Base-by-base conservation (phyloP, 768 basidiomycete genomes). In the Mycena pura region DNA sequence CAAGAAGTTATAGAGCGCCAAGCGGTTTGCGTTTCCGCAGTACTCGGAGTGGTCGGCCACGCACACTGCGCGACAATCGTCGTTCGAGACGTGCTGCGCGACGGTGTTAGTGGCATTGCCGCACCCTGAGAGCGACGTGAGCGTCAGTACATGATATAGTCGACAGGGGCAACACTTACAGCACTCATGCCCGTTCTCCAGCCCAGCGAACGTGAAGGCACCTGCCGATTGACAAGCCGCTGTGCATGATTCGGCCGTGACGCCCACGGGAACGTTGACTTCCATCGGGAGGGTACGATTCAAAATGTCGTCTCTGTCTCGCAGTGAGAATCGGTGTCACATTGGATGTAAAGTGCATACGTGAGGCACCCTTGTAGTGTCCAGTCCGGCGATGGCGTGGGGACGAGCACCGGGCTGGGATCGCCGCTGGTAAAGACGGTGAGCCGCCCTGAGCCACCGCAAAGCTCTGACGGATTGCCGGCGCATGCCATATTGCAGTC, bases 311-410 rank as follows among this genome's bases (percentile, higher is more conserved):
- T 82, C 80, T 1, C 80, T 81, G 55, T 27, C 34, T 2, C 36
- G 36, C 22, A 31, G 57, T 48, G 28, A 67, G 46, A 31, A 22
- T 22, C 27, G 24, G 24, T 15, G 21, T 4, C 15, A 27, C 13
- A 22, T n/a, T n/a, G 13, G 32, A 6, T 21, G 45, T 3, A 17
- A 43, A 47, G 21, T 27, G 58, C 82, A 47, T 65, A 86, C 88
- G 78, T 88, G 74, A 82, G 88, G 67, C 89, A 90, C 14, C 89
- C 89, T 28, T 87, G 76, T 13, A 83, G 88, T 1, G 75, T 63
- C 88, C 88, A 90, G 10, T 56, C 59, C n/a, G 69, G 62, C 7
- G 73, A 69, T 1, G 81, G 82, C 32, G 70, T 81, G 5, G 78
- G 80, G 2, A 84, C 81, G 21, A 84, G 82, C 19, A 72, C 53